Conservation (phyloP, 2,329 filamentous ascomycete genomes). For the Thielaviopsis ethacetica region DNA sequence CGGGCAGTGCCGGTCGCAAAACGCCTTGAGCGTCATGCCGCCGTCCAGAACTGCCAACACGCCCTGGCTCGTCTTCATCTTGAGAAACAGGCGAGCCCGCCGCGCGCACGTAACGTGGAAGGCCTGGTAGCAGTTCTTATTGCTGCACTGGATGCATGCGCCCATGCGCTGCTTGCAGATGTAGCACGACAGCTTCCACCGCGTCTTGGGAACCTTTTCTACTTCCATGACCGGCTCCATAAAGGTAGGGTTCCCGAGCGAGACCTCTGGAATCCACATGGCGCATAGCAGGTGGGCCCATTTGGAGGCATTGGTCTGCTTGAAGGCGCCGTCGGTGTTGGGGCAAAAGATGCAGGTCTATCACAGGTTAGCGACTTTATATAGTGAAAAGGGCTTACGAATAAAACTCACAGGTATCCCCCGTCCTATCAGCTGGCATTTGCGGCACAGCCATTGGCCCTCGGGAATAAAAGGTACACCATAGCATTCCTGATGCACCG, state of each 20-base stretch:
- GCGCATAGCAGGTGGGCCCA: conserved; percentile 95
- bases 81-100: conserved; percentile 70
- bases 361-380: neutral
- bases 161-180: conserved; percentile 97
- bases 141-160: conserved; percentile 93
- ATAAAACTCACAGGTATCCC: conserved; percentile 57
- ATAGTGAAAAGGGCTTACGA: neutral
- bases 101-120: conserved; percentile 96
- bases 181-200: conserved; percentile 90
- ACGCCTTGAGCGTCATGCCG: conserved; percentile 73
- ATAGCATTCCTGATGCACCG: conserved; percentile 97
- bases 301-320: conserved; percentile 89
- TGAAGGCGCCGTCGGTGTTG: conserved; percentile 94
- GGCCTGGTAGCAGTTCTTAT: conserved; percentile 91
- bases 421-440: conserved; percentile 87
- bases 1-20: conserved; percentile 90
- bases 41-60: conserved; percentile 62
- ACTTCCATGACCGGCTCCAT: conserved; percentile 98
- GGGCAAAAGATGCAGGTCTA: conserved; percentile 95
- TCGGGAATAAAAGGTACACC: conserved; percentile 97
- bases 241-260: conserved; percentile 85
- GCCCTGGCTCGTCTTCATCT: conserved; percentile 89
- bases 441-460: conserved; percentile 93
- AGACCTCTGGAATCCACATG: conserved; percentile 97
- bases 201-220: conserved; percentile 85